phyloP scores from a whole-genome alignment of 345 rosid species.

The Syzygium aqueum region DNA sequence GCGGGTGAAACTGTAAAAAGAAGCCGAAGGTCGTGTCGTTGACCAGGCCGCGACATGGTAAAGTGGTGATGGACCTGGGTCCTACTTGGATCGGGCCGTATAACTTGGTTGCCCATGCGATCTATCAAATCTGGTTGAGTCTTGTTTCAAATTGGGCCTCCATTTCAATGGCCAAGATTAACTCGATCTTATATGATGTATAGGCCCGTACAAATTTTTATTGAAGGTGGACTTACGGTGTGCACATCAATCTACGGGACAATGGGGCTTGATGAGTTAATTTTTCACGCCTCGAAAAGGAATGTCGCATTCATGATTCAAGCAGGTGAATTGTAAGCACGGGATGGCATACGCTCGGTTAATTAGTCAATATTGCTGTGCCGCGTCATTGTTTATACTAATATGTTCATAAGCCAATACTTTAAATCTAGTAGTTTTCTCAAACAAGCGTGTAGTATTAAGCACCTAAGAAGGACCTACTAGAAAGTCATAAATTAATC shows the following conservation, averaged over 20 bases:
- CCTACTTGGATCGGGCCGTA: neutral
- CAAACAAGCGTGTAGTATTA: no score
- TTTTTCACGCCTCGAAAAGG: rapidly evolving
- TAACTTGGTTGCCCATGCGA: neutral
- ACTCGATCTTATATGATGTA: rapidly evolving
- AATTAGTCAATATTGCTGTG: neutral
- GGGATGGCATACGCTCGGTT: neutral
- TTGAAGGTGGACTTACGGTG: neutral
- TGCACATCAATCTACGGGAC: neutral
- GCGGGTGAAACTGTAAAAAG: neutral
- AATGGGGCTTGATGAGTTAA: neutral
- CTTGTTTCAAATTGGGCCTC: neutral
- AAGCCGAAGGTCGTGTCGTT: neutral
- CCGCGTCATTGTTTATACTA: rapidly evolving
- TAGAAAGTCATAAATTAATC: no score
- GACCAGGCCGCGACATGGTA: neutral
- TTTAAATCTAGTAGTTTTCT: neutral
- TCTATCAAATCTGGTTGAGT: neutral
- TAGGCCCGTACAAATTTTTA: neutral
- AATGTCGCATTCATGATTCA: neutral
- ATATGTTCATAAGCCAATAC: neutral
- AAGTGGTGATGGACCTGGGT: neutral
- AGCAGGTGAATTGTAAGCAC: rapidly evolving
- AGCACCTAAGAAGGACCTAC: neutral
- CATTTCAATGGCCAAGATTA: neutral